A percentile compares a stretch with the other conserved stretches of the same genome.
phyloP scores from a whole-genome alignment of 1,284 basidiomycete species.

The Waitea zeae region DNA sequence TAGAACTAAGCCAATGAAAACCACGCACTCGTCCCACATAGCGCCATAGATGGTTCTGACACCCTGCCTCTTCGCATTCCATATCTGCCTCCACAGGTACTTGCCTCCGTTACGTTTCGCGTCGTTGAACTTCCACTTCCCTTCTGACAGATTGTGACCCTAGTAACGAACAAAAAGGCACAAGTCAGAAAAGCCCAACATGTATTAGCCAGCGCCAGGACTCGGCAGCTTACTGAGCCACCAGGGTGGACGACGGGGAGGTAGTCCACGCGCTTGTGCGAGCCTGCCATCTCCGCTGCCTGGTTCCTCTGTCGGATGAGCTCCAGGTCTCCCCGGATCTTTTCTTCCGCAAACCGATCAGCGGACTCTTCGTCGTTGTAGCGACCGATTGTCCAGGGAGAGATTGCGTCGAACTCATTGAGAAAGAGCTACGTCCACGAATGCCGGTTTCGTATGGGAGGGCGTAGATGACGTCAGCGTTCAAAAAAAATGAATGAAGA shows the following conservation, averaged over 20 bases:
- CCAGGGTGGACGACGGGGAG: conserved; percentile 62
- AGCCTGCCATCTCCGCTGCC: conserved; percentile 8
- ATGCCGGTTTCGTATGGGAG: too few relatives aligned
- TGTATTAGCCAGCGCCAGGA: not conserved
- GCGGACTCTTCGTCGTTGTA: conserved; percentile 37
- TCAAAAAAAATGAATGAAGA: not conserved
- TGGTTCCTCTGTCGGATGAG: conserved; percentile 32
- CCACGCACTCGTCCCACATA: conserved; percentile 70
- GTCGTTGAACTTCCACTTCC: conserved; percentile 49
- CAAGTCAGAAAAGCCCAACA: not conserved
- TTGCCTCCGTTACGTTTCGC: conserved; percentile 48
- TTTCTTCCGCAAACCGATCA: conserved; percentile 37
- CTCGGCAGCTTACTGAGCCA: conserved; percentile 37
- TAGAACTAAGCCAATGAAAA: not conserved
- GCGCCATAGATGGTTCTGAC: conserved; percentile 57
- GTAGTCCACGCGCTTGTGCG: conserved; percentile 21
- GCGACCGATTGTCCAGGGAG: conserved; percentile 60
- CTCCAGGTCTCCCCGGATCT: conserved; percentile 43
- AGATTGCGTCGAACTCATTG: conserved; percentile 56
- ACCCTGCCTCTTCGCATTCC: conserved; percentile 40
- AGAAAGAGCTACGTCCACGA: conserved; percentile 31
- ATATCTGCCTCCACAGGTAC: conserved; percentile 61
- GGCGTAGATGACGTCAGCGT: not conserved
- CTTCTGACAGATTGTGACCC: conserved; percentile 51
- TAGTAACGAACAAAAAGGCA: too few relatives aligned